Conservation (phyloP, 208 protist genomes). For the Leishmania lainsoni region DNA sequence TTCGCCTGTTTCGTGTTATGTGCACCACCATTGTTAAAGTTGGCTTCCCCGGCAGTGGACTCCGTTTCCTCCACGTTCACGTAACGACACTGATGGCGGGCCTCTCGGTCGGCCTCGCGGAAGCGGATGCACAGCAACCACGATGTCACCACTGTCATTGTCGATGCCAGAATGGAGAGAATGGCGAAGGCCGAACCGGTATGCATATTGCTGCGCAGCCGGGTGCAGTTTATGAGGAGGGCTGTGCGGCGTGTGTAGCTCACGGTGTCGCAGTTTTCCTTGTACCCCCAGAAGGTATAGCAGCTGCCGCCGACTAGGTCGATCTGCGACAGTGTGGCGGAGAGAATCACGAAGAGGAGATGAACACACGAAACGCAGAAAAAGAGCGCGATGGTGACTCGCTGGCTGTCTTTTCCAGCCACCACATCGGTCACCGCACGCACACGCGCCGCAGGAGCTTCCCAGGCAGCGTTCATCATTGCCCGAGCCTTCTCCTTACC, state of each 20-base stretch:
- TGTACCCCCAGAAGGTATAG: constrained; percentile 87
- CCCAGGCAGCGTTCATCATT: constrained; percentile 15
- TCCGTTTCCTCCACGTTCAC: constrained; percentile 14
- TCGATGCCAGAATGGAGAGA: constrained; percentile 56
- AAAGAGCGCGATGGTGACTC: constrained; percentile 47
- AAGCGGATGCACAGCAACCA: constrained; percentile 55
- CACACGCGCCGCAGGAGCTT: constrained; percentile 15
- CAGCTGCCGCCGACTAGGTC: constrained; percentile 65
- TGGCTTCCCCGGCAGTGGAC: not conserved
- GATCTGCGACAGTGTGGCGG: constrained; percentile 69
- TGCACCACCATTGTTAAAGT: not conserved
- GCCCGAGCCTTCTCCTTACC: constrained; percentile 19
- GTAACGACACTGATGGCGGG: constrained; percentile 15
- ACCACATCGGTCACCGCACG: constrained; percentile 16
- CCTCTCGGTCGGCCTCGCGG: constrained; percentile 18
- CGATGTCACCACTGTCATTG: constrained; percentile 18
- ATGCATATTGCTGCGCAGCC: constrained; percentile 36
- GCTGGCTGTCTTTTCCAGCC: constrained; percentile 39
- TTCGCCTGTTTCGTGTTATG: constrained; percentile 14
- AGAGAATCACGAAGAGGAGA: constrained; percentile 66
- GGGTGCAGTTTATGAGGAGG: constrained; percentile 35
- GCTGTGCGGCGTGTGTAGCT: constrained; percentile 66
- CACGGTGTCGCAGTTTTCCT: constrained; percentile 56
- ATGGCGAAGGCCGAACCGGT: constrained; percentile 78
- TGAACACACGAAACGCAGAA: constrained; percentile 43